Base-by-base conservation (phyloP, 495 filamentous ascomycete genomes). In the Cetradonia linearis region DNA sequence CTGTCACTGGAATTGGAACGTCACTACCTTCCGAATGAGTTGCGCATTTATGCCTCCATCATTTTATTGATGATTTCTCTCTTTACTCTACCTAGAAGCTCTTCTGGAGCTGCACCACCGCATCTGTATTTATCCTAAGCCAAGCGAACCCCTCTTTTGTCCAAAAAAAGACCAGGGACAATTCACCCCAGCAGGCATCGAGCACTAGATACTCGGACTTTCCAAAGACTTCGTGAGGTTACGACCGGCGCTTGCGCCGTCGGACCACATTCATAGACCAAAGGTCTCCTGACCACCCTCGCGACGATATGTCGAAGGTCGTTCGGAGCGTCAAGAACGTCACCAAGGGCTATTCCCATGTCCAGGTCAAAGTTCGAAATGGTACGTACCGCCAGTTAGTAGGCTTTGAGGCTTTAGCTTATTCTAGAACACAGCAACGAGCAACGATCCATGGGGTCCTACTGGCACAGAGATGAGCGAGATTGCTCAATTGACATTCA, bases 331-430 rank as follows among this genome's bases (percentile, higher is more conserved):
- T 99, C 65, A 97, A 96, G 80, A 99, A 99, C 79, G 93, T 99
- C 74, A 97, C 94, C 68, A 97, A 97, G 77, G 94, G 94, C 68
- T 99, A 99, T 73, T 96, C 94, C 28, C 84, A 81, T 63, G 89
- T 94, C 69, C 91, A 99, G 79, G 89, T 97, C 68, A 99, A 96
- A 78, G 94, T 99, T 72, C 89, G 94, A 77, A 96, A 97, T 92
- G 92, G 92, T 96, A 80, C 62, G 87, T 27, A 42, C 14, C 46
- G 55, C 56, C 50, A 18, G 23, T 14, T 18, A 31, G 25, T 52
- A 28, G 38, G 47, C 44, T 56, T 28, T 46, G 49, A 30, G 42
- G 40, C 30, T n/a, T 56, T 55, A 60, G 37, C 65, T 66, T 56
- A 65, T 30, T 23, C 28, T 46, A 40, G 66, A 55, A 55, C 63